A percentile compares a stretch with the other conserved stretches of the same genome.
These are phyloP conservation scores for Saksenaea vasiformis DNA, from an alignment of 371 early-diverging fungal genomes.

Conservation along the genomic window DNA sequence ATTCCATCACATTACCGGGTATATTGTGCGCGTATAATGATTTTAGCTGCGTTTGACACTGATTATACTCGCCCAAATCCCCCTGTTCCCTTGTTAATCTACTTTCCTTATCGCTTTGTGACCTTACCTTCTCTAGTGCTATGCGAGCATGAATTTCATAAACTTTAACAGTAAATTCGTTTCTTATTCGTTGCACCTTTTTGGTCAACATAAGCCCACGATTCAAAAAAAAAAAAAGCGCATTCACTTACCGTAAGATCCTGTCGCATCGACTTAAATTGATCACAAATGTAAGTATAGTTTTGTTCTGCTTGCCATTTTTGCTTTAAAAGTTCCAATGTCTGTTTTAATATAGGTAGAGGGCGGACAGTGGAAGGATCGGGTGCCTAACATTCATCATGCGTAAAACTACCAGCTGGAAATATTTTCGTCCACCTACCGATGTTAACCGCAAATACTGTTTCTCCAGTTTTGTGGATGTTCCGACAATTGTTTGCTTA, in stretches of 20 bases:
- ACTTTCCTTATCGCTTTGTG: not conserved
- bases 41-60: constrained; percentile 94
- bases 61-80: constrained; percentile 96
- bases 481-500: constrained; percentile 86
- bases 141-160: constrained; percentile 95
- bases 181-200: constrained; percentile 89
- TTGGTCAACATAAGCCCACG: not conserved
- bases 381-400: constrained; percentile 66
- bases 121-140: constrained; percentile 84
- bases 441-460: constrained; percentile 88
- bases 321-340: constrained; percentile 71
- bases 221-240: not conserved
- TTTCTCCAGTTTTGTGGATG: constrained; percentile 82
- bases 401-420: not conserved
- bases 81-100: constrained; percentile 45
- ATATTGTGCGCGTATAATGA: constrained; percentile 77
- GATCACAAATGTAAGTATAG: constrained; percentile 93
- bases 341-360: constrained; percentile 67
- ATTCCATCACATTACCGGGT: constrained; percentile 78
- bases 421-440: constrained; percentile 54
- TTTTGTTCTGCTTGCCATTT: constrained; percentile 82
- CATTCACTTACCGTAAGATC: constrained; percentile 79
- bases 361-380: constrained; percentile 92
- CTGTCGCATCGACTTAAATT: constrained; percentile 94
- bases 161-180: constrained; percentile 89